Evolutionary conservation across 2,329 filamentous ascomycete genomes (phyloP).

Genomic region (Ophiostoma ips): DNA sequence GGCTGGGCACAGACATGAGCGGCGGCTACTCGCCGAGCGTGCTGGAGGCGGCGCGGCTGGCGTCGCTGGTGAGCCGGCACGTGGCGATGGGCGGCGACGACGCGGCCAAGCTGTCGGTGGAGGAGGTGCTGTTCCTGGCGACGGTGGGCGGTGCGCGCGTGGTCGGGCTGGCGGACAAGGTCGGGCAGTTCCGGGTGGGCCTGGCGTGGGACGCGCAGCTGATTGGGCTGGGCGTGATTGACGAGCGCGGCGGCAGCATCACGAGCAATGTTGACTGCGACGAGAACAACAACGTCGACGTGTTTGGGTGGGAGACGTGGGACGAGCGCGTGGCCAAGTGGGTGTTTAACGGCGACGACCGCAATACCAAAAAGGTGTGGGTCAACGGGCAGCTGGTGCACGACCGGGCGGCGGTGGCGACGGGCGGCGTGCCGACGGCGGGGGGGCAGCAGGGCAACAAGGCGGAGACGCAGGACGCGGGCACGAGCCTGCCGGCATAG

Average conservation of each 20-base stretch:
- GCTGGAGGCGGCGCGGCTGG: slow-evolving; percentile 70
- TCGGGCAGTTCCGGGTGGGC: slow-evolving; percentile 74
- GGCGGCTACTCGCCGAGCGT: slow-evolving; percentile 76
- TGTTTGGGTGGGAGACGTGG: slow-evolving; percentile 90
- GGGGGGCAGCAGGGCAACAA: neutral
- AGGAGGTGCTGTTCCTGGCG: slow-evolving; percentile 74
- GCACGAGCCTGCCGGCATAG: slow-evolving; percentile 1
- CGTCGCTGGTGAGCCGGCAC: slow-evolving; percentile 63
- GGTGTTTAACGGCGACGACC: slow-evolving; percentile 85
- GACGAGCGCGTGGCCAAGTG: slow-evolving; percentile 81
- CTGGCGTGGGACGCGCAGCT: slow-evolving; percentile 89
- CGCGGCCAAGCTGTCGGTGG: slow-evolving; percentile 57
- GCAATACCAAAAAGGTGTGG: slow-evolving; percentile 83
- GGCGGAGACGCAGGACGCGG: neutral
- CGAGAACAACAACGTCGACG: slow-evolving; percentile 55
- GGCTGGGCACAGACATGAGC: slow-evolving; percentile 80
- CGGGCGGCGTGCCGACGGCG: neutral
- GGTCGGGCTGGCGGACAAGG: slow-evolving; percentile 53
- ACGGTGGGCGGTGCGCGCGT: slow-evolving; percentile 79
- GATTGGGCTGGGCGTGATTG: slow-evolving; percentile 45
- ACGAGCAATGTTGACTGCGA: slow-evolving; percentile 10
- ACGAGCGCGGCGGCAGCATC: slow-evolving; percentile 24
- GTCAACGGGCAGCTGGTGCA: slow-evolving; percentile 75
- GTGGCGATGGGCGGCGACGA: slow-evolving; percentile 43
- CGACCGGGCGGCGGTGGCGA: slow-evolving; percentile 21